Percentiles rank a stretch among this genome's conserved stretches.
Evolutionary conservation across 192 early-diverging fungal genomes (phyloP).

Genomic region (Coemansia sp.): DNA sequence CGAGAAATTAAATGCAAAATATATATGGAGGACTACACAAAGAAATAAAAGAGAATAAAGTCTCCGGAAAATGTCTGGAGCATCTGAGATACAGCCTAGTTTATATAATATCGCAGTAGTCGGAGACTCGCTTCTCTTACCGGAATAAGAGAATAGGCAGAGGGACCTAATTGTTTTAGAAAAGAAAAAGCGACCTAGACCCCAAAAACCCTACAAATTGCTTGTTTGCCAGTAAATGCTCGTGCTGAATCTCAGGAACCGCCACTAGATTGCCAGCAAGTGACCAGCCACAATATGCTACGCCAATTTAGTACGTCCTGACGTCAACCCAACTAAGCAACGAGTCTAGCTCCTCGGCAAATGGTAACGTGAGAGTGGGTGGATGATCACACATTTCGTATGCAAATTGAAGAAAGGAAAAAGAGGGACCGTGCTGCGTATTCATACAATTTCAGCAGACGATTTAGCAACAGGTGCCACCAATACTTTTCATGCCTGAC

Average conservation of each 20-base stretch:
- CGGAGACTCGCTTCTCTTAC: not conserved
- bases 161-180: not conserved
- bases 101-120: conserved; percentile 5
- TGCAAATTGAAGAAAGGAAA: not conserved
- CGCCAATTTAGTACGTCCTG: not conserved
- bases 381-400: not conserved
- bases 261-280: not conserved
- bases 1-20: not conserved
- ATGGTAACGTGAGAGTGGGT: not conserved
- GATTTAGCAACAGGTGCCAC: conserved; percentile 4
- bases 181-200: not conserved
- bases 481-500: not conserved
- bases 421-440: not conserved
- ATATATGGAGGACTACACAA: not conserved
- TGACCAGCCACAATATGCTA: conserved; percentile 1
- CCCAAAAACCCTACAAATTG: not conserved
- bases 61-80: not conserved
- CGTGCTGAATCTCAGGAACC: not conserved
- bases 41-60: conserved; percentile 1
- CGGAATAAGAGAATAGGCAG: not conserved
- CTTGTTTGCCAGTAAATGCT: not conserved
- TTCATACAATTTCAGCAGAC: not conserved
- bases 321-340: not conserved
- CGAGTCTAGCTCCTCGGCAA: not conserved
- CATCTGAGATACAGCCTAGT: not conserved